A percentile compares a stretch with the other conserved stretches of the same genome.
These are phyloP conservation scores for Stramenopiles sp. DNA, from an alignment of 352 stramenopile genomes.

Conservation along the genomic window DNA sequence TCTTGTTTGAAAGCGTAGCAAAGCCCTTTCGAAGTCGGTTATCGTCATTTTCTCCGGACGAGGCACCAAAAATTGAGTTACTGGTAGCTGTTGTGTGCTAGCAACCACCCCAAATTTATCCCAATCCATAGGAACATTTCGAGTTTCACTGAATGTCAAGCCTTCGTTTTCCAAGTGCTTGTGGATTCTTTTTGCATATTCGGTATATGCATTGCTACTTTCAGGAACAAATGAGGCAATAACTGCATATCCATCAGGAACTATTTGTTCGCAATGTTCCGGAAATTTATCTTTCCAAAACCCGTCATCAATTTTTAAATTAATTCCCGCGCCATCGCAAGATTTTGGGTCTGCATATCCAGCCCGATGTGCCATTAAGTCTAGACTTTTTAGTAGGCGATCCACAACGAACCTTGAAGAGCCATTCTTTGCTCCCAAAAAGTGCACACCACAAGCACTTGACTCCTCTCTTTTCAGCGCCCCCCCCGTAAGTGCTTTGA, in stretches of 20 bases:
- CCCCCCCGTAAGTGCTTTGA: not conserved
- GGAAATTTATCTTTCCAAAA: not conserved
- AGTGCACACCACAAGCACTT: not conserved
- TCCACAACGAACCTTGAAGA: not conserved
- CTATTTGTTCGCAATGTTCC: not conserved
- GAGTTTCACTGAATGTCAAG: not conserved
- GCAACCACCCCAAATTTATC: not conserved
- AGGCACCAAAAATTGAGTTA: not conserved
- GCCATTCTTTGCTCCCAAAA: not conserved
- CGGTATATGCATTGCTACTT: not conserved
- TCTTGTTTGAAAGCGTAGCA: not conserved
- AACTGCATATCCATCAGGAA: not conserved
- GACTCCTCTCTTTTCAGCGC: not conserved
- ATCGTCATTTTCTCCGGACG: not conserved
- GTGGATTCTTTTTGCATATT: not conserved
- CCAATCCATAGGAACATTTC: not conserved
- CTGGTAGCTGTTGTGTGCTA: not conserved
- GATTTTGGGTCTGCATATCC: not conserved
- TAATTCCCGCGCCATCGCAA: not conserved
- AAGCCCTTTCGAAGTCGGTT: not conserved
- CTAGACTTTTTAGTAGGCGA: not conserved
- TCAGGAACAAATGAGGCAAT: not conserved
- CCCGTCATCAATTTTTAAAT: not conserved
- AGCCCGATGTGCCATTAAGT: not conserved
- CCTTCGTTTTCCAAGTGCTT: not conserved